Evolutionary conservation across 169 alveolate genomes (phyloP).

Genomic region (Theileria orientalis): DNA sequence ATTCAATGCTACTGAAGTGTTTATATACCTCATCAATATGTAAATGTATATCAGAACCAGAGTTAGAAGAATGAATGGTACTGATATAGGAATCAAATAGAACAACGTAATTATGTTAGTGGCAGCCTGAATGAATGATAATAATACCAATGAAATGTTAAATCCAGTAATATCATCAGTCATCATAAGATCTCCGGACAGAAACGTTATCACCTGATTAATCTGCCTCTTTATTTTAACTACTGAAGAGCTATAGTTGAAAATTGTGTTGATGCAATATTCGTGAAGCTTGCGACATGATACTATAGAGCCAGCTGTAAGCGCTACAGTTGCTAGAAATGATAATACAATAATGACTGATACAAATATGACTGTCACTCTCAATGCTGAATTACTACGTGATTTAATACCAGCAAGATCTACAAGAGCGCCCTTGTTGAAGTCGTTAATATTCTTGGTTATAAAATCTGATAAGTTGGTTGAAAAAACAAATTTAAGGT

Average conservation of each 20-base stretch:
- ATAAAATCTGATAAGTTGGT: background rate
- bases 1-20: constrained; percentile 5
- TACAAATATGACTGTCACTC: background rate
- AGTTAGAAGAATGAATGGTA: too few species aligned
- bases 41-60: background rate
- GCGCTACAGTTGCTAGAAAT: background rate
- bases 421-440: background rate
- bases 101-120: constrained; percentile 28
- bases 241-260: constrained; percentile 10
- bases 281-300: constrained; percentile 40
- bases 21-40: constrained; percentile 2
- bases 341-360: too few species aligned
- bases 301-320: background rate
- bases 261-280: constrained; percentile 35
- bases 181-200: too few species aligned
- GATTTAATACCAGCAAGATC: too few species aligned
- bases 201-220: constrained; percentile 29
- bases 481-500: background rate
- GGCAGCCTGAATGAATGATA: constrained; percentile 14
- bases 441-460: too few species aligned
- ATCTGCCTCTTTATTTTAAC: constrained; percentile 9
- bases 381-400: background rate
- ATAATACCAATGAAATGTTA: background rate
- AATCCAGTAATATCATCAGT: constrained; percentile 27
- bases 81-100: too few species aligned